These are phyloP conservation scores for Nematodospora valgi DNA, from an alignment of 805 yeast species.

Conservation along the genomic window DNA sequence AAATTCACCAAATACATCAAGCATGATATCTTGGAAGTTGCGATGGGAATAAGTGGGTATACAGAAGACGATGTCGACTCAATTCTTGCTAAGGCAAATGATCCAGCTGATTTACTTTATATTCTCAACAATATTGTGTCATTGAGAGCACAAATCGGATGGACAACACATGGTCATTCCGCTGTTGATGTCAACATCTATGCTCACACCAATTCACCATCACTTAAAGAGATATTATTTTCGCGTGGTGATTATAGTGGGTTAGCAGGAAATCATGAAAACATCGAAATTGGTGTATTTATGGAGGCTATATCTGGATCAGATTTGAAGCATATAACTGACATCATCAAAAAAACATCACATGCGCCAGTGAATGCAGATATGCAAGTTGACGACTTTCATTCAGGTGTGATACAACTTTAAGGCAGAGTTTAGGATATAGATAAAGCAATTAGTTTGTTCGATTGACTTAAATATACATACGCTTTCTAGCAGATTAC, in stretches of 20 bases:
- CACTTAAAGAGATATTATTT: slow-evolving; percentile 37
- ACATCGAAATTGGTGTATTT: slow-evolving; percentile 77
- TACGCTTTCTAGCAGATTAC: too few relatives aligned
- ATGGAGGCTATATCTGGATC: slow-evolving; percentile 54
- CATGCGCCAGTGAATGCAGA: slow-evolving; percentile 35
- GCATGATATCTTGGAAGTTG: slow-evolving; percentile 54
- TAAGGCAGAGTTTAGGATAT: too few relatives aligned
- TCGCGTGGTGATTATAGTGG: slow-evolving; percentile 26
- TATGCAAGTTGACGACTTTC: slow-evolving; percentile 4
- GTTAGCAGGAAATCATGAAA: slow-evolving; percentile 79
- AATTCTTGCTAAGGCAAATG: slow-evolving; percentile 15
- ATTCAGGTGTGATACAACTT: too few relatives aligned
- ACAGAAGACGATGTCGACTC: slow-evolving; percentile 45
- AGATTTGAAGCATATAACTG: slow-evolving; percentile 48
- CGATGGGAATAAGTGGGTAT: slow-evolving; percentile 63
- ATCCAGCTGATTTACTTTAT: slow-evolving; percentile 43
- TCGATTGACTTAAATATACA: too few relatives aligned
- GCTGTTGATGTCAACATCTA: slow-evolving; percentile 95
- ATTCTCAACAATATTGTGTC: slow-evolving; percentile 70
- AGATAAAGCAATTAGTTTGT: too few relatives aligned
- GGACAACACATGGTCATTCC: slow-evolving; percentile 95
- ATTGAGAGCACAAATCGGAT: slow-evolving; percentile 84
- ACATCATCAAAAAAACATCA: slow-evolving; percentile 45
- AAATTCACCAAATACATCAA: slow-evolving; percentile 44
- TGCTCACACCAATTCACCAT: slow-evolving; percentile 62